Base-by-base conservation (phyloP, 768 basidiomycete genomes). In the Boletus sp. region DNA sequence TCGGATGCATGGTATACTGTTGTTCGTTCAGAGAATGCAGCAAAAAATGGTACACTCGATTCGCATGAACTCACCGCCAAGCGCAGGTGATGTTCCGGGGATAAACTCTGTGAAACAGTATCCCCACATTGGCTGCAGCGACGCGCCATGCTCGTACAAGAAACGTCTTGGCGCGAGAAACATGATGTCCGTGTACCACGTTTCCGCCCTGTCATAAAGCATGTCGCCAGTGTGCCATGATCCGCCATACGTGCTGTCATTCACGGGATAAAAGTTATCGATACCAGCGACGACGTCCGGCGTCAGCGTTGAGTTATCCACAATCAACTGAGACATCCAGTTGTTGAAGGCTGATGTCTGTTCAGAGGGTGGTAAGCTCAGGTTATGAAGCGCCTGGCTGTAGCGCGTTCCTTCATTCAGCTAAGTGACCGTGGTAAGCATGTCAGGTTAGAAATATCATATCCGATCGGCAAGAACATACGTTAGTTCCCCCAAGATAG, bases 181-280 rank as follows among this genome's bases (percentile, higher is more conserved):
- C 80, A 84, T 84, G 51, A 76, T 71, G 57, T 81, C 82, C 1
- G 80, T 81, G 59, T 85, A 86, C 80, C 81, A 86, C 0, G 83
- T 74, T 45, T 69, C 79, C 0, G 75, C 79, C 45, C 84, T 68
- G 61, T 86, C 84, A 53, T 82, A 86, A 7, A 86, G 71, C 9
- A 78, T 79, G 64, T 86, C 82, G 0, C 84, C 83, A 0, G 82
- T 86, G 54, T 80, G 78, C 71, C 83, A 85, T 0, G 78, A 75
- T 1, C 77, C 78, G 4, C 83, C 82, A 4, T 77, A 65, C 3
- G 73, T 63, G 3, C 77, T 71, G 50, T 81, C 78, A 49, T 84
- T 79, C 0, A 79, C 78, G 0, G 82, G 80, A 67, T 75, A 86
- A 10, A 80, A 56, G 0, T 52, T 40, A 33, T 77, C 63, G 37